Percentiles rank a stretch among this genome's conserved stretches.
These are phyloP conservation scores for Fusarium lateritium DNA, from an alignment of 2,329 filamentous ascomycete genomes.

Conservation along the genomic window DNA sequence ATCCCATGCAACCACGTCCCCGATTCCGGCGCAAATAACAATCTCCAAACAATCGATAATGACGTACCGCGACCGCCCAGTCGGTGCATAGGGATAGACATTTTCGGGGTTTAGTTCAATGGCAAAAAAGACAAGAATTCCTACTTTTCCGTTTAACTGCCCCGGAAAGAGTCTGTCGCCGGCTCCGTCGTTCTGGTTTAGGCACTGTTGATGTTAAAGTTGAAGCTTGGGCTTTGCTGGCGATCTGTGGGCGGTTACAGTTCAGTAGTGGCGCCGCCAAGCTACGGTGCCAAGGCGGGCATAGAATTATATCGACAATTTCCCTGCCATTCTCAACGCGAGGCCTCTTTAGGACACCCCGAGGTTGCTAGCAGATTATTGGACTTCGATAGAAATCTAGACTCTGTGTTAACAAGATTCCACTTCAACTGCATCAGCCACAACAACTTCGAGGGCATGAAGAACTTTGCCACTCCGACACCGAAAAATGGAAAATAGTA, in stretches of 20 bases:
- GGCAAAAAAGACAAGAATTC: neutral
- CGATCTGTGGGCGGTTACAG: conserved; percentile 29
- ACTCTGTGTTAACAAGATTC: neutral
- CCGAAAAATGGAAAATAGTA: neutral
- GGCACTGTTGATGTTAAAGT: conserved; percentile 22
- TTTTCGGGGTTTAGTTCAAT: conserved; percentile 30
- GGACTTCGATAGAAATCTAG: conserved; percentile 4
- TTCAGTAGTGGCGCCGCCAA: conserved; percentile 42
- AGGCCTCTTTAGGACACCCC: conserved; percentile 14
- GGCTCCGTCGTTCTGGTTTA: conserved; percentile 14
- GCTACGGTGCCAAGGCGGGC: conserved; percentile 24
- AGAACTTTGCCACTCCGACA: neutral
- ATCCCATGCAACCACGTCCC: conserved; percentile 8
- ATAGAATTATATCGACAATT: conserved; percentile 5
- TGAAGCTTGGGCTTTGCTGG: conserved; percentile 38
- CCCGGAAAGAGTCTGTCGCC: conserved; percentile 1
- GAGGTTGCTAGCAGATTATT: neutral
- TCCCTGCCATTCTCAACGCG: conserved; percentile 4
- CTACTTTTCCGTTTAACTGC: neutral
- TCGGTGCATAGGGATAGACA: conserved; percentile 61
- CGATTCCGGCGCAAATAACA: conserved; percentile 34
- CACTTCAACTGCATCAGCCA: conserved; percentile 6
- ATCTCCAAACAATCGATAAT: conserved; percentile 1
- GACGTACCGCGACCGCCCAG: conserved; percentile 63
- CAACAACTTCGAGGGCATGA: neutral